Evolutionary conservation across 345 rosid genomes (phyloP).

Genomic region (Aethionema arabicum): DNA sequence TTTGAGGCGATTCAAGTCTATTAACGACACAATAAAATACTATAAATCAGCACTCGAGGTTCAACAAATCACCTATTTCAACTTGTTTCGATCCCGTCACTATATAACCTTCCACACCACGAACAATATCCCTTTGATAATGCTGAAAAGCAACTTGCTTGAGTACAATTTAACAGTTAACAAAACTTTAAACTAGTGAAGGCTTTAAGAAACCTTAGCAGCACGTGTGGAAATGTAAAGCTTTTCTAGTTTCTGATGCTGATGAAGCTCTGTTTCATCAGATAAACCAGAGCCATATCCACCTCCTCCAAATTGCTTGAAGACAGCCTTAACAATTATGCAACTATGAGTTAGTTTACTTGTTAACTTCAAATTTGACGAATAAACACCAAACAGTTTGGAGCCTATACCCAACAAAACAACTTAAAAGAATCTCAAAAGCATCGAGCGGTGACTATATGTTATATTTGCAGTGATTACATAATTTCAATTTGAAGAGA

Average conservation of each 20-base stretch:
- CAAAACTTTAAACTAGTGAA: constrained; percentile 12
- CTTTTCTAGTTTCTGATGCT: constrained; percentile 93
- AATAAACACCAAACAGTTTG: background rate
- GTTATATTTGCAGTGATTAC: background rate
- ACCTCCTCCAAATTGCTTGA: constrained; percentile 91
- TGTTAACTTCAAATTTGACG: constrained; percentile 4
- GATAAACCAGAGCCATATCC: constrained; percentile 70
- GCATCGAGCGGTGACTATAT: background rate
- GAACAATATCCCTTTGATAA: constrained; percentile 94
- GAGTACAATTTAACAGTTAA: constrained; percentile 9
- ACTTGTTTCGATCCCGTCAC: constrained; percentile 92
- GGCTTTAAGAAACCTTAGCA: constrained; percentile 61
- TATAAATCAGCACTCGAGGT: constrained; percentile 1
- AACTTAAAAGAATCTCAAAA: background rate
- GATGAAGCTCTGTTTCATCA: constrained; percentile 82
- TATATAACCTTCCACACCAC: constrained; percentile 95
- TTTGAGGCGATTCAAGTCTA: constrained; percentile 6
- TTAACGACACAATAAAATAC: background rate
- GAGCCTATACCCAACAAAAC: constrained; percentile 3
- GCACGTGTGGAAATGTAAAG: constrained; percentile 92
- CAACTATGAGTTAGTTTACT: constrained; percentile 7
- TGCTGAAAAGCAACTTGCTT: constrained; percentile 52
- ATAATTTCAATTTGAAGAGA: background rate
- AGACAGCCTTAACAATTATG: constrained; percentile 64
- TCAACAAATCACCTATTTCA: constrained; percentile 66